Conservation (phyloP, 1,139 yeast genomes). For the Yamadazyma triangularis region DNA sequence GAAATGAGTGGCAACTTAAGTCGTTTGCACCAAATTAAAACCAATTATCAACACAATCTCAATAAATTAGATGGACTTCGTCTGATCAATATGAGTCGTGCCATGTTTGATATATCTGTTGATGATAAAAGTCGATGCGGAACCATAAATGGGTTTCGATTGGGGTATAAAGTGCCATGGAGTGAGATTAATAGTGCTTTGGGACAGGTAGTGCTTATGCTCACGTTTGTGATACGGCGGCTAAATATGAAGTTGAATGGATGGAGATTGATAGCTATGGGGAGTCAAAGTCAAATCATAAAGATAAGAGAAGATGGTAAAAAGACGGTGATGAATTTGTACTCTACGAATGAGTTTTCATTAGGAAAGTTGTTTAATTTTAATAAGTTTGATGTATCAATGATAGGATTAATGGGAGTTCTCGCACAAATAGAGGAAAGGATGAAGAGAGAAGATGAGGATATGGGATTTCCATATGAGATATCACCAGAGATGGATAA, state of each 20-base stretch:
- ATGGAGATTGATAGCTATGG: slow-evolving; percentile 74
- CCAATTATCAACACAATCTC: slow-evolving; percentile 57
- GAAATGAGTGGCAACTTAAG: slow-evolving; percentile 44
- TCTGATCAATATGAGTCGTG: slow-evolving; percentile 74
- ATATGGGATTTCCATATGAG: slow-evolving; percentile 69
- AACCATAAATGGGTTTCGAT: slow-evolving; percentile 76
- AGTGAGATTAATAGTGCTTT: slow-evolving; percentile 89
- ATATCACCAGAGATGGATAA: slow-evolving; percentile 49
- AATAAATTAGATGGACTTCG: slow-evolving; percentile 67
- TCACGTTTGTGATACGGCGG: slow-evolving; percentile 60
- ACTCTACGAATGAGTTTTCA: slow-evolving; percentile 62
- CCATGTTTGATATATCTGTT: slow-evolving; percentile 75
- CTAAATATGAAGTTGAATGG: slow-evolving; percentile 52
- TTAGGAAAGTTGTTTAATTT: slow-evolving; percentile 66
- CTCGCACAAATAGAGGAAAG: slow-evolving; percentile 52
- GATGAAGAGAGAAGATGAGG: slow-evolving; percentile 45
- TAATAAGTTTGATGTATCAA: slow-evolving; percentile 67
- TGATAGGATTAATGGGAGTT: slow-evolving; percentile 70
- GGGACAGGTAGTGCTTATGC: slow-evolving; percentile 73
- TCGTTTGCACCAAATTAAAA: slow-evolving; percentile 57
- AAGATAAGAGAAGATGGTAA: slow-evolving; percentile 23
- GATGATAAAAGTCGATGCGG: slow-evolving; percentile 69
- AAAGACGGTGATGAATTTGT: slow-evolving; percentile 43
- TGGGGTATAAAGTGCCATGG: slow-evolving; percentile 81
- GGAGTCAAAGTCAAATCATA: slow-evolving; percentile 77